phyloP scores from a whole-genome alignment of 2,329 filamentous ascomycete genomes.

The Orbilia quercus region DNA sequence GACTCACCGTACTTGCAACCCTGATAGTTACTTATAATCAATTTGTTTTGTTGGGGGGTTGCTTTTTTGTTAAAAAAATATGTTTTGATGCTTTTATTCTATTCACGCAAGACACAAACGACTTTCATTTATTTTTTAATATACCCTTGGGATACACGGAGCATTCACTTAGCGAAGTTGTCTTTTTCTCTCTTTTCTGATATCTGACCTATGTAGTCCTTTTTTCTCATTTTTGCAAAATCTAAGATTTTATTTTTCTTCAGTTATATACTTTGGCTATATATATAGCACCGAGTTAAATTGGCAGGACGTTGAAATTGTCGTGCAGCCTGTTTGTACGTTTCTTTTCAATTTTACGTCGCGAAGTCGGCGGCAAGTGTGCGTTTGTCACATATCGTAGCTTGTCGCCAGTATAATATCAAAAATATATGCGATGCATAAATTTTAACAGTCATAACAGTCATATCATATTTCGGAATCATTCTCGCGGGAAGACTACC shows the following conservation, averaged over 20 bases:
- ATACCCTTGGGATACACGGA: conserved; percentile 57
- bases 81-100: conserved; percentile 11
- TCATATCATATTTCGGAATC: conserved; percentile 14
- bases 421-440: conserved; percentile 5
- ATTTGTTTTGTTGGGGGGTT: conserved; percentile 5
- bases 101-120: conserved; percentile 21
- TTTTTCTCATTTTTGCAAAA: not conserved
- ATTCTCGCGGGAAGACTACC: conserved; percentile 16
- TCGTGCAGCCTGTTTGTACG: conserved; percentile 12
- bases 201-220: conserved; percentile 14
- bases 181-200: conserved; percentile 10
- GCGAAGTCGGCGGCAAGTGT: conserved; percentile 1
- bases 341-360: no score
- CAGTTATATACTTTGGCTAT: conserved; percentile 25
- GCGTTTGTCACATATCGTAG: conserved; percentile 19
- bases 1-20: conserved; percentile 2
- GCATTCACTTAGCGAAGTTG: conserved; percentile 54
- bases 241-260: conserved; percentile 10
- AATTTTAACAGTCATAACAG: conserved; percentile 2
- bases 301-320: conserved; percentile 16
- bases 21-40: conserved; percentile 20
- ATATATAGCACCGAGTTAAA: conserved; percentile 17
- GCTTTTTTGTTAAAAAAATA: not conserved
- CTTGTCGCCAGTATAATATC: not conserved
- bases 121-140: conserved; percentile 51